Conservation (phyloP, 1,284 basidiomycete species). For the Ustilago vetiveriae region DNA sequence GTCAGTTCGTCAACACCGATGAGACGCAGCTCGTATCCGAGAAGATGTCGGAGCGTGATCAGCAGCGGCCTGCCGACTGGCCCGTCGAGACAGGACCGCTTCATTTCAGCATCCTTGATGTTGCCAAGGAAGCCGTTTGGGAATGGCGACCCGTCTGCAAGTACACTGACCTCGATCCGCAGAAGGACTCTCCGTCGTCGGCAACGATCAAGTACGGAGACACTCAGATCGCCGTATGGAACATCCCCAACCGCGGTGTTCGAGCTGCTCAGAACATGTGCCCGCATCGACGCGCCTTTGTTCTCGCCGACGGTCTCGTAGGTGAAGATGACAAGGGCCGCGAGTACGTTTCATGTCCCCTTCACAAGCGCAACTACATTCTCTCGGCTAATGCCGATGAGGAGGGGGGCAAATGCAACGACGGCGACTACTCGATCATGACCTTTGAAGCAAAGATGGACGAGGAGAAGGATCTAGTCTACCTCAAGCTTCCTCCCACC, state of each 20-base stretch:
- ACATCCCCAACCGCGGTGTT: constrained; percentile 73
- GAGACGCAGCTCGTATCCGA: constrained; percentile 73
- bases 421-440: constrained; percentile 74
- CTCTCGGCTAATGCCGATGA: constrained; percentile 67
- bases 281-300: constrained; percentile 76
- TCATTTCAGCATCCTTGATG: constrained; percentile 69
- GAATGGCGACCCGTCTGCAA: constrained; percentile 73
- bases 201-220: constrained; percentile 78
- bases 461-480: constrained; percentile 69
- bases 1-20: constrained; percentile 77
- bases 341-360: constrained; percentile 70
- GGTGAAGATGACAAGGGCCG: constrained; percentile 65
- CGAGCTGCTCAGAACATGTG: constrained; percentile 78
- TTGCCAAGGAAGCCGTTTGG: constrained; percentile 73
- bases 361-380: constrained; percentile 79
- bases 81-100: constrained; percentile 72
- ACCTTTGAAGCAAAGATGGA: constrained; percentile 74
- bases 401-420: constrained; percentile 75
- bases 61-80: constrained; percentile 77
- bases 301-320: constrained; percentile 75
- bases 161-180: constrained; percentile 71
- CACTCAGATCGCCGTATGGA: constrained; percentile 77
- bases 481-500: constrained; percentile 72
- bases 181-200: constrained; percentile 70
- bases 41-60: constrained; percentile 74